phyloP scores from a whole-genome alignment of 352 stramenopile genomes.

The Pythium pectinolyticum region DNA sequence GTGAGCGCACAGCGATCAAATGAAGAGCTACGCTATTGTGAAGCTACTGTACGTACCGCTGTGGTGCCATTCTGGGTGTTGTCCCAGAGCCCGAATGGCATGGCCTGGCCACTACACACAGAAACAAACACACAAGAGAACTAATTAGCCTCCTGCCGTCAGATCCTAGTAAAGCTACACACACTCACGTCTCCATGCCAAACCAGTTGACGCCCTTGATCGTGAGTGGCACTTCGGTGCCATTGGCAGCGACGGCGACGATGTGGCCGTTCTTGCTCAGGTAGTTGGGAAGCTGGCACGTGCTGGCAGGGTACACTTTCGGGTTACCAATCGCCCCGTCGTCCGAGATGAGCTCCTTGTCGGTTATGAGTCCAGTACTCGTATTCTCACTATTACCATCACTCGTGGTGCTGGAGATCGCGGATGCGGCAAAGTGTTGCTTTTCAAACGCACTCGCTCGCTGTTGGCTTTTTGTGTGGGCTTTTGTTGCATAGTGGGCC shows the following conservation, averaged over 20 bases:
- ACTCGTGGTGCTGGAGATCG: constrained; percentile 25
- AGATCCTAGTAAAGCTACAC: background rate
- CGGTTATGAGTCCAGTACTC: constrained; percentile 2
- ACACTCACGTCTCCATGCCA: constrained; percentile 66
- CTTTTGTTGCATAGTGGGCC: constrained; percentile 27
- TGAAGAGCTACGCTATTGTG: no score
- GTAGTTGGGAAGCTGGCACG: constrained; percentile 79
- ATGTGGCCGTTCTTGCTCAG: constrained; percentile 77
- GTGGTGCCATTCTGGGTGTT: constrained; percentile 62
- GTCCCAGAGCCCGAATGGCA: constrained; percentile 63
- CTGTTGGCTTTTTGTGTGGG: constrained; percentile 14
- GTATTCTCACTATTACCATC: constrained; percentile 6
- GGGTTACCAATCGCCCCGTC: constrained; percentile 72
- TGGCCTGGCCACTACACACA: constrained; percentile 36
- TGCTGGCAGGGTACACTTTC: constrained; percentile 54
- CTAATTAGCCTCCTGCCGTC: background rate
- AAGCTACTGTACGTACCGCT: constrained; percentile 39
- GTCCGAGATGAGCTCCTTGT: constrained; percentile 49
- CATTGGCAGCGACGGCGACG: constrained; percentile 51
- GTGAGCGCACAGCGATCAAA: no score
- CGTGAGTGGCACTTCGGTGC: constrained; percentile 61
- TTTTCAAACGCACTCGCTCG: constrained; percentile 23
- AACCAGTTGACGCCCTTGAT: constrained; percentile 89
- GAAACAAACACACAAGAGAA: constrained; percentile 4
- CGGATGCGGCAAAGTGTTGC: constrained; percentile 23